phyloP scores from a whole-genome alignment of 495 filamentous ascomycete genomes.

The Xylaria grammica region DNA sequence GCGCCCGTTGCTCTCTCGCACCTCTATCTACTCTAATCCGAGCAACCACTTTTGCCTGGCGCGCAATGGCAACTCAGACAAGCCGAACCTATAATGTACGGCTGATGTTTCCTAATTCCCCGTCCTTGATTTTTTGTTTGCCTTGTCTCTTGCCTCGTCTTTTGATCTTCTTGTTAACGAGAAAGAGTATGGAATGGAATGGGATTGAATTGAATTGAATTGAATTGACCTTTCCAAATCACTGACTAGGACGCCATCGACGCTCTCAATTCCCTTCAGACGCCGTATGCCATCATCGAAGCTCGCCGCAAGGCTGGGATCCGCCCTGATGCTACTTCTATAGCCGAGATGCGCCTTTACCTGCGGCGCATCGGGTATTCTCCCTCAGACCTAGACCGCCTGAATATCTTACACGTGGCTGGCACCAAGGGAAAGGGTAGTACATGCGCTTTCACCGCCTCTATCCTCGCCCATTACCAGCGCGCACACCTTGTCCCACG shows the following conservation, averaged over 20 bases:
- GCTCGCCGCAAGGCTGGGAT: constrained; percentile 71
- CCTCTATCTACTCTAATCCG: constrained; percentile 17
- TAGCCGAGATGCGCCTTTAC: constrained; percentile 80
- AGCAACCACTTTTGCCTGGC: constrained; percentile 17
- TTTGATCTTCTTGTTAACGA: not conserved
- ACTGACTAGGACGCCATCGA: constrained; percentile 73
- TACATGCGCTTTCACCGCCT: constrained; percentile 71
- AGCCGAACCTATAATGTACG: constrained; percentile 35
- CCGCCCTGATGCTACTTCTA: constrained; percentile 67
- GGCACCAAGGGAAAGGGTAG: constrained; percentile 95
- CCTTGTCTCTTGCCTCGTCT: not conserved
- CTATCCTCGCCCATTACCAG: constrained; percentile 53
- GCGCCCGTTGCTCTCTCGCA: constrained; percentile 18
- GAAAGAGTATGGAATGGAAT: not conserved
- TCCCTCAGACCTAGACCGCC: constrained; percentile 71
- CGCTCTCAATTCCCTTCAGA: constrained; percentile 88
- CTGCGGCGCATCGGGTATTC: constrained; percentile 75
- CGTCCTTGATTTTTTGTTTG: not conserved
- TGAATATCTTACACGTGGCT: constrained; percentile 83
- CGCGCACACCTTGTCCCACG: constrained; percentile 37
- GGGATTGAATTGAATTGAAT: too few relatives aligned
- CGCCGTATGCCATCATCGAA: constrained; percentile 80
- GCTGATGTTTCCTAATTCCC: not conserved
- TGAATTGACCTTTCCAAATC: constrained; percentile 11
- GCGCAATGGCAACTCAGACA: constrained; percentile 35